phyloP scores from a whole-genome alignment of 495 filamentous ascomycete genomes.

The Penicillium canariense region DNA sequence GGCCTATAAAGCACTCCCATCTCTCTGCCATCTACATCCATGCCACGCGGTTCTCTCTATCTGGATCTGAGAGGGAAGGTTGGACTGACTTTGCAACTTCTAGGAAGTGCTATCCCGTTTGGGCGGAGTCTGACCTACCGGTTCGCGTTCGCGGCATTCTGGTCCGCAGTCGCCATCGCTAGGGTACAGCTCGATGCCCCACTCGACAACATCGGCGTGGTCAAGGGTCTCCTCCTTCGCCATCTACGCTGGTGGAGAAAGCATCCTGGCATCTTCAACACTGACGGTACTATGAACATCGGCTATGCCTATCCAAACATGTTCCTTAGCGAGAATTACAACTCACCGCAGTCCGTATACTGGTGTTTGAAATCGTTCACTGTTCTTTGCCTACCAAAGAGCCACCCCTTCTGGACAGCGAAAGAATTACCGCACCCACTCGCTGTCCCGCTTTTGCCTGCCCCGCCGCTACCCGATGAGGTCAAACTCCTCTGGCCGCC shows the following conservation, averaged over 20 bases:
- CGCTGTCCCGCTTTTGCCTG: background rate
- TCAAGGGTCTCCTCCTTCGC: constrained; percentile 67
- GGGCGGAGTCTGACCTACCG: constrained; percentile 69
- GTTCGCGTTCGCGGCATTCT: constrained; percentile 74
- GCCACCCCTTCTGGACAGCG: constrained; percentile 5
- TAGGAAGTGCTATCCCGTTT: constrained; percentile 53
- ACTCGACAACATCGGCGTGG: constrained; percentile 44
- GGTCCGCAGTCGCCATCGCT: constrained; percentile 66
- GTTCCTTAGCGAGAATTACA: constrained; percentile 75
- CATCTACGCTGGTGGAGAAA: constrained; percentile 72
- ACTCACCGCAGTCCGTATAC: constrained; percentile 64
- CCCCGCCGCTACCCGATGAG: background rate
- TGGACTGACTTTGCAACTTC: background rate
- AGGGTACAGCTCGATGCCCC: constrained; percentile 54
- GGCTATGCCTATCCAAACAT: constrained; percentile 74
- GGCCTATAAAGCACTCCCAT: no score
- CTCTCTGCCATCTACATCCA: background rate
- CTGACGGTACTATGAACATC: constrained; percentile 64
- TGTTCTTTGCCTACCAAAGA: constrained; percentile 51
- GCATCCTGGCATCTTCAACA: constrained; percentile 52
- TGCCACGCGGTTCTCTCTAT: no score
- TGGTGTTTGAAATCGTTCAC: constrained; percentile 73
- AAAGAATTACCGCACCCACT: constrained; percentile 1
- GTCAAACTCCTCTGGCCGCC: constrained; percentile 7
- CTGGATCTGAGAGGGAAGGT: background rate